A percentile compares a stretch with the other conserved stretches of the same genome.
Evolutionary conservation across 2,329 filamentous ascomycete genomes (phyloP).

Genomic region (Lasiodiplodia hormozganensis): DNA sequence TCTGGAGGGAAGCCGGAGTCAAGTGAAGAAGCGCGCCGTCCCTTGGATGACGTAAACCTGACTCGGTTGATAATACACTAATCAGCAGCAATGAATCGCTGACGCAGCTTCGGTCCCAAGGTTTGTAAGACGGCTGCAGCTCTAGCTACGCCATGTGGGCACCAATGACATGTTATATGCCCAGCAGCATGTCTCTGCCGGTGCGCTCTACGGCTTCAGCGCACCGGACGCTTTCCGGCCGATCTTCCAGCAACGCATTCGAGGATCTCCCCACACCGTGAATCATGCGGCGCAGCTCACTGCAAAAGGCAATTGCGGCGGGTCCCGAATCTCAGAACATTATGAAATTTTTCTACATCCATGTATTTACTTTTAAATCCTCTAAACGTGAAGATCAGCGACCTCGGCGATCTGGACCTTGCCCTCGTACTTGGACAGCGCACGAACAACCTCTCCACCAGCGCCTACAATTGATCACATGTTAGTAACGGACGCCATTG

Average conservation of each 20-base stretch:
- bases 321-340: background rate
- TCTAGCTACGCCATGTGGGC: background rate
- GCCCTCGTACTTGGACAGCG: conserved; percentile 20
- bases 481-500: background rate
- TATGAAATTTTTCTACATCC: background rate
- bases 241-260: conserved; percentile 4
- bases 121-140: conserved; percentile 18
- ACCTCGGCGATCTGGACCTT: conserved; percentile 25
- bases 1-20: background rate
- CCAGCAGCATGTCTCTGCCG: background rate
- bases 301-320: background rate
- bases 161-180: conserved; percentile 4
- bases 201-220: conserved; percentile 18
- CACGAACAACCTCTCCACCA: conserved; percentile 26
- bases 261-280: conserved; percentile 5
- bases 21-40: background rate
- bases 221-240: conserved; percentile 13
- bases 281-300: background rate
- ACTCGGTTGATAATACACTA: conserved; percentile 11
- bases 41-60: conserved; percentile 20
- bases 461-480: background rate
- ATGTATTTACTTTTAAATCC: background rate
- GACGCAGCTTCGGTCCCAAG: background rate
- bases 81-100: conserved; percentile 20
- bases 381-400: conserved; percentile 29